A percentile compares a stretch with the other conserved stretches of the same genome.
Conservation (phyloP, 1,139 yeast species). For the Yamadazyma atlantica region DNA sequence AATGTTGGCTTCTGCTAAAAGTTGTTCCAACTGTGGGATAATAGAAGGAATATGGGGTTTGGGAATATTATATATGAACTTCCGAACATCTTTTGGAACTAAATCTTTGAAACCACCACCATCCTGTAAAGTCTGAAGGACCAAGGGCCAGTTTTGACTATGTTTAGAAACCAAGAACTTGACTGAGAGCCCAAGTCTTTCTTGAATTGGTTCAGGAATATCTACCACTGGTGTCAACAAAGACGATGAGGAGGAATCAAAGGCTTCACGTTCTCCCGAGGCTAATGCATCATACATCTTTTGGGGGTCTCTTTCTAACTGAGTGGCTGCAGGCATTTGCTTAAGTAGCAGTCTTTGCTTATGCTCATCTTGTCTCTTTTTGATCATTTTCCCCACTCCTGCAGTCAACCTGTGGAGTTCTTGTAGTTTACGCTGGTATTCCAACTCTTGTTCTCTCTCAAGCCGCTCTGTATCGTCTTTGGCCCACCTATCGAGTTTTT, state of each 20-base stretch:
- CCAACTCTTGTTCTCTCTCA: slow-evolving; percentile 19
- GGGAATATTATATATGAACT: slow-evolving; percentile 48
- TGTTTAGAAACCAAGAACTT: slow-evolving; percentile 44
- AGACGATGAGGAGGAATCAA: slow-evolving; percentile 11
- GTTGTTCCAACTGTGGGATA: slow-evolving; percentile 30
- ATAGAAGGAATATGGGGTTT: slow-evolving; percentile 29
- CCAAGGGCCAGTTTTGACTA: slow-evolving; percentile 56
- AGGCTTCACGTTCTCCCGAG: neutral
- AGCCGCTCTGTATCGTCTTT: slow-evolving; percentile 19
- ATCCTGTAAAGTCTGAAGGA: slow-evolving; percentile 44
- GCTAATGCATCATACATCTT: slow-evolving; percentile 17
- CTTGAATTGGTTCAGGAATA: slow-evolving; percentile 44
- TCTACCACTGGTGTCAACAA: slow-evolving; percentile 20
- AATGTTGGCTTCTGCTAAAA: slow-evolving; percentile 37
- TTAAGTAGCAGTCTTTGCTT: slow-evolving; percentile 12
- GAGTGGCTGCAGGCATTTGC: slow-evolving; percentile 23
- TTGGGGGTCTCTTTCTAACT: slow-evolving; percentile 17
- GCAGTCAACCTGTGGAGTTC: slow-evolving; percentile 21
- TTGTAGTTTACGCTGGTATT: slow-evolving; percentile 21
- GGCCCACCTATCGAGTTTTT: slow-evolving; percentile 17
- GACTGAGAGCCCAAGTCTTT: slow-evolving; percentile 48
- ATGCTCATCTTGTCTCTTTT: slow-evolving; percentile 16
- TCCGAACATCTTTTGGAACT: slow-evolving; percentile 33
- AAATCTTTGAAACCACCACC: slow-evolving; percentile 44
- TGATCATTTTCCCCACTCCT: slow-evolving; percentile 23